Percentiles rank a stretch among this genome's conserved stretches.
Evolutionary conservation across 106 monocot species (phyloP).

Genomic region (Platanthera zijinensis): DNA sequence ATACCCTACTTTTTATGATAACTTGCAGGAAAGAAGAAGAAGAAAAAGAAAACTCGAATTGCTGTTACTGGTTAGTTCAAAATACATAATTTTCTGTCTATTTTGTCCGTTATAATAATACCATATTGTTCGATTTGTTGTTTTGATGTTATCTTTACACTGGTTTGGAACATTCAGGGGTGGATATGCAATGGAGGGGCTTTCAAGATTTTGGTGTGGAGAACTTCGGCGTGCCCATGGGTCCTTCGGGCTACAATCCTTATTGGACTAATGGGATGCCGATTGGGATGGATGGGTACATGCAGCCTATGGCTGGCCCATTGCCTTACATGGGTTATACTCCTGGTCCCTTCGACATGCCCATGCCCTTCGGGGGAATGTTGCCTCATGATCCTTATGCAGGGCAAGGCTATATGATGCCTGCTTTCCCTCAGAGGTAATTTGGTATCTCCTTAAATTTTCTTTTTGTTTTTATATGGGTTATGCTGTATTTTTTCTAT

Average conservation of each 20-base stretch:
- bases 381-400: slow-evolving; percentile 80
- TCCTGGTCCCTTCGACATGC: slow-evolving; percentile 65
- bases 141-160: not conserved
- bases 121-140: not conserved
- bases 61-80: slow-evolving; percentile 48
- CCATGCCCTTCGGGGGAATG: slow-evolving; percentile 61
- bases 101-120: not conserved
- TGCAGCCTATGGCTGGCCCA: slow-evolving; percentile 44
- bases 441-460: not conserved
- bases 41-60: slow-evolving; percentile 63
- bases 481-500: not conserved
- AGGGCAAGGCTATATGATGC: slow-evolving; percentile 71
- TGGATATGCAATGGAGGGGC: slow-evolving; percentile 66
- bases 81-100: not conserved
- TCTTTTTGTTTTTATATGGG: no score
- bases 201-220: slow-evolving; percentile 61
- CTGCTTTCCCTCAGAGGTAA: slow-evolving; percentile 63
- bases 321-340: slow-evolving; percentile 82
- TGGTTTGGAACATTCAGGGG: slow-evolving; percentile 10
- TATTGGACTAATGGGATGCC: slow-evolving; percentile 59
- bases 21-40: slow-evolving; percentile 80
- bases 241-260: slow-evolving; percentile 47
- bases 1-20: not conserved
- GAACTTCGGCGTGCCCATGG: slow-evolving; percentile 69
- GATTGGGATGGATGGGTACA: slow-evolving; percentile 60